phyloP scores from a whole-genome alignment of 768 basidiomycete genomes.

The Udeniomyces megalosporus region DNA sequence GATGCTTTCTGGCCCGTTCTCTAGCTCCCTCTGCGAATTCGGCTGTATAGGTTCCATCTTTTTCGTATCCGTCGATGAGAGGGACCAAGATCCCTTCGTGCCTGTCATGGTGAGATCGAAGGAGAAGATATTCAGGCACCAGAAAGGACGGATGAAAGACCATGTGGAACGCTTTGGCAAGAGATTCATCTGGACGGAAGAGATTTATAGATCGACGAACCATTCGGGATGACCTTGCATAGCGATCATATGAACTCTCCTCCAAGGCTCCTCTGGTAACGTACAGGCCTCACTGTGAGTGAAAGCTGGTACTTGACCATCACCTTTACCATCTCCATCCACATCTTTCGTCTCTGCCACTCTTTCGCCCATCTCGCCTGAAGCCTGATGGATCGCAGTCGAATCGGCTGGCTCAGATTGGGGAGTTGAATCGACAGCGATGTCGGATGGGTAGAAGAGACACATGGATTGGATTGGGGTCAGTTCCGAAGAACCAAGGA shows the following conservation, averaged over 20 bases:
- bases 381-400: too few species aligned
- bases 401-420: too few species aligned
- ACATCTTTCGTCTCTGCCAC: too few species aligned
- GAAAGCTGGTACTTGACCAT: constrained; percentile 16
- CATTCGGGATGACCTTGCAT: constrained; percentile 25
- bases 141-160: neutral
- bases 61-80: constrained; percentile 21
- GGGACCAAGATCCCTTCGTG: constrained; percentile 22
- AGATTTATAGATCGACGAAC: neutral
- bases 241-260: constrained; percentile 21
- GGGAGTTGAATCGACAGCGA: too few species aligned
- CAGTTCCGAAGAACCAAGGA: constrained; percentile 19
- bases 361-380: too few species aligned
- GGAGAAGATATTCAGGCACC: neutral
- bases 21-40: constrained; percentile 20
- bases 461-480: constrained; percentile 22
- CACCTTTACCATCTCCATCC: neutral
- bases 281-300: constrained; percentile 19
- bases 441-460: constrained; percentile 18
- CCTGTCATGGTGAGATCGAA: constrained; percentile 2
- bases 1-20: constrained; percentile 15
- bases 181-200: neutral
- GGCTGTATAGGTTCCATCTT: constrained; percentile 17
- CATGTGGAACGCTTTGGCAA: neutral
- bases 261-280: constrained; percentile 20